Evolutionary conservation across 2,329 filamentous ascomycete species (phyloP), one percentile per base, ranked within the genome.

Genomic region (Talaromyces albobiverticillius): DNA sequence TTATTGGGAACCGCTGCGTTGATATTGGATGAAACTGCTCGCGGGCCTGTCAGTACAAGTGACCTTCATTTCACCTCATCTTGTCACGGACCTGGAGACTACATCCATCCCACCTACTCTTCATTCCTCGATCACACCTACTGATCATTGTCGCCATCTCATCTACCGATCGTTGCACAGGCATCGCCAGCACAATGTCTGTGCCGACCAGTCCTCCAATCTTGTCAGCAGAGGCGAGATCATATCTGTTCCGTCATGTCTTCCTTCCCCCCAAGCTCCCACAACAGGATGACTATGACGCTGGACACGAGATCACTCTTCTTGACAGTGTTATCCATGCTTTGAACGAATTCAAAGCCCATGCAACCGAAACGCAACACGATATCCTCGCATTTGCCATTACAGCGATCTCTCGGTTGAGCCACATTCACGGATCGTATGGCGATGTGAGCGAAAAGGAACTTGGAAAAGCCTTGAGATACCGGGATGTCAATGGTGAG

Each of bases 181-280:
- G n/a, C n/a, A n/a, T n/a, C n/a, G n/a, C n/a, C n/a, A n/a, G n/a
- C n/a, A n/a, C n/a, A n/a, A n/a, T n/a, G n/a, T n/a, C n/a, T n/a
- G n/a, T n/a, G n/a, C n/a, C n/a, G n/a, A n/a, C n/a, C n/a, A n/a
- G n/a, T n/a, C n/a, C n/a, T n/a, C n/a, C n/a, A n/a, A n/a, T n/a
- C n/a, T n/a, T n/a, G n/a, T n/a, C n/a, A n/a, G n/a, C n/a, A n/a
- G 22, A n/a, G 22, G 49, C 38, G 16, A 38, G 2, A 40, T n/a
- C 54, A n/a, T 77, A 73, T 57, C 56, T 79, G 2, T 67, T 78
- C 34, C 60, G 79, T 34, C 76, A 82, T 59, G 62, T 80, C 1
- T 77, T 80, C 18, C 68, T 82, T 0, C 79, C 79, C 0, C 75
- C 77, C 1, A 68, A 76, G 38, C 64, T 81, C 0, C 79, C 78